phyloP scores from a whole-genome alignment of 495 filamentous ascomycete genomes.

The Immersiella caudata region DNA sequence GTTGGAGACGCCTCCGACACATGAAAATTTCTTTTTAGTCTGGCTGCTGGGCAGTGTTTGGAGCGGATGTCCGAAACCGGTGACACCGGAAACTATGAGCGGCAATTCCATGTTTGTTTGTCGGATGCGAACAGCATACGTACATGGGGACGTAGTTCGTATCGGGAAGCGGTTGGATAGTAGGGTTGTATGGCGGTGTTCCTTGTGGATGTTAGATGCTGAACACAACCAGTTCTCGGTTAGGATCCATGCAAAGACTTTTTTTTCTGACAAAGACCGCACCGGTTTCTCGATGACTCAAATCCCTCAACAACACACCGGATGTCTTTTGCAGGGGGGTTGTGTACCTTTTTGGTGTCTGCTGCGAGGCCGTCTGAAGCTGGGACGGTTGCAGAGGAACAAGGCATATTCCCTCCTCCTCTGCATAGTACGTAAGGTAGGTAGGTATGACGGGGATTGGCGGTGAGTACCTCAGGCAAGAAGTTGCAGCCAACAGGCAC shows the following conservation, averaged over 20 bases:
- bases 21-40: conserved; percentile 8
- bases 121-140: conserved; percentile 3
- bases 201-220: neutral
- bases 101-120: neutral
- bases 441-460: no score
- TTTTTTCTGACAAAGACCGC: neutral
- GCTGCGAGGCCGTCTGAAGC: no score
- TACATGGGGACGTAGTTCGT: neutral
- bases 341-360: no score
- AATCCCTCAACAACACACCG: no score
- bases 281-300: no score
- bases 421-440: no score
- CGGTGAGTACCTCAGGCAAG: no score
- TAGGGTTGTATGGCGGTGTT: neutral
- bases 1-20: neutral
- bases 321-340: no score
- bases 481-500: no score
- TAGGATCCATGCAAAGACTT: neutral
- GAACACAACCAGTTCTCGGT: neutral
- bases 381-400: no score
- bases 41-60: conserved; percentile 1
- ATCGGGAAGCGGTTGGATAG: neutral
- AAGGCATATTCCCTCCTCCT: no score
- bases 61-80: conserved; percentile 6
- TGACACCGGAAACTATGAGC: neutral